Percentiles rank a stretch among this genome's conserved stretches.
Conservation (phyloP, 441 rosid species). For the Viola pubescens region DNA sequence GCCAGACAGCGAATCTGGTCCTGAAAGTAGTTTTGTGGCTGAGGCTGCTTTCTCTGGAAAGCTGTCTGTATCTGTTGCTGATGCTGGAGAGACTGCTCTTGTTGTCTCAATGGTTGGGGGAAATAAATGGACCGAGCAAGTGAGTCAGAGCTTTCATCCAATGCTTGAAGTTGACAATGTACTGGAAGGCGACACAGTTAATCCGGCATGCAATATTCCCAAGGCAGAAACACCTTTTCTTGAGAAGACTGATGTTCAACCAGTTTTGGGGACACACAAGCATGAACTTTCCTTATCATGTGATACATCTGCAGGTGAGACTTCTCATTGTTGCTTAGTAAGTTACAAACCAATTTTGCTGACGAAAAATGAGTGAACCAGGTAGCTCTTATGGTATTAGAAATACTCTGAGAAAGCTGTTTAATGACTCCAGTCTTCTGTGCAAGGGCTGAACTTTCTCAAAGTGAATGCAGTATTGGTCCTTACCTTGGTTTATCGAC, state of each 20-base stretch:
- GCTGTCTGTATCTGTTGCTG: slow-evolving; percentile 77
- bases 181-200: slow-evolving; percentile 23
- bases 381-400: slow-evolving; percentile 24
- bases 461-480: slow-evolving; percentile 29
- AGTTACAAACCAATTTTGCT: slow-evolving; percentile 29
- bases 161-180: slow-evolving; percentile 30
- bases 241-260: slow-evolving; percentile 28
- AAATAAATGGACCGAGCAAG: slow-evolving; percentile 36
- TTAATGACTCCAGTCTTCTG: slow-evolving; percentile 11
- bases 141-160: slow-evolving; percentile 33
- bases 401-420: slow-evolving; percentile 26
- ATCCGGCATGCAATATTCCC: slow-evolving; percentile 24
- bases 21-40: slow-evolving; percentile 37
- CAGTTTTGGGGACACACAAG: slow-evolving; percentile 25
- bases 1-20: slow-evolving; percentile 28
- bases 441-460: slow-evolving; percentile 19
- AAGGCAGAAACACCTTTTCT: slow-evolving; percentile 21
- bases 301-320: slow-evolving; percentile 33
- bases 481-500: slow-evolving; percentile 43
- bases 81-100: slow-evolving; percentile 91
- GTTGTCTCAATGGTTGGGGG: slow-evolving; percentile 76
- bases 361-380: slow-evolving; percentile 27
- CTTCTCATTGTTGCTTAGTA: slow-evolving; percentile 27
- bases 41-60: slow-evolving; percentile 56
- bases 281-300: slow-evolving; percentile 46